Percentiles rank a stretch among this genome's conserved stretches.
These are phyloP conservation scores for Drechslera avenae DNA, from an alignment of 2,329 filamentous ascomycete genomes.

Conservation along the genomic window DNA sequence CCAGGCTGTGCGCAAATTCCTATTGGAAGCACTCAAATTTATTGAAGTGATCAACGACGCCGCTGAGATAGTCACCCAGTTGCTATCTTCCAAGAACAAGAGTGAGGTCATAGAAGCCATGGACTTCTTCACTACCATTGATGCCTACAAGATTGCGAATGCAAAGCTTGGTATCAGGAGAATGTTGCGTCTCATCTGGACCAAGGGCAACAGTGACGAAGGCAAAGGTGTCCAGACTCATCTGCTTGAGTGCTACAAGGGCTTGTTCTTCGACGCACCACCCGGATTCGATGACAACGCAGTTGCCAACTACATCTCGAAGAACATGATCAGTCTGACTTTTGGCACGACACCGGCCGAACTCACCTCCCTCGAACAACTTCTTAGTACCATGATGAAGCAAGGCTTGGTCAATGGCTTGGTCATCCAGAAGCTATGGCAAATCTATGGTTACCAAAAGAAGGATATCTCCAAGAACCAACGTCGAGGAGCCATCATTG, in stretches of 20 bases:
- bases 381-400: slow-evolving; percentile 98
- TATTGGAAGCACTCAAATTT: slow-evolving; percentile 89
- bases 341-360: slow-evolving; percentile 95
- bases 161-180: slow-evolving; percentile 90
- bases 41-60: slow-evolving; percentile 88
- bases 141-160: slow-evolving; percentile 94
- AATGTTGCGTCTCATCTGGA: slow-evolving; percentile 98
- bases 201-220: slow-evolving; percentile 98
- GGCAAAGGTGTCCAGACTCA: slow-evolving; percentile 97
- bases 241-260: slow-evolving; percentile 94
- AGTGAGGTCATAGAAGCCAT: slow-evolving; percentile 98
- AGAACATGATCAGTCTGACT: slow-evolving; percentile 98
- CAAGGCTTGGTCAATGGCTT: slow-evolving; percentile 81
- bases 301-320: slow-evolving; percentile 90
- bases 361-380: slow-evolving; percentile 90
- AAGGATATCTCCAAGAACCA: slow-evolving; percentile 87
- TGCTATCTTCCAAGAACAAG: slow-evolving; percentile 94
- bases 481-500: slow-evolving; percentile 90
- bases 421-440: slow-evolving; percentile 92
- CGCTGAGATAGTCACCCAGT: slow-evolving; percentile 79
- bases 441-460: slow-evolving; percentile 93
- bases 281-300: slow-evolving; percentile 87
- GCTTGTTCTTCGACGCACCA: slow-evolving; percentile 94
- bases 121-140: slow-evolving; percentile 94
- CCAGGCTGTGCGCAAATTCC: slow-evolving; percentile 86